Evolutionary conservation across 768 basidiomycete species (phyloP).

Genomic region (Suillus spraguei): DNA sequence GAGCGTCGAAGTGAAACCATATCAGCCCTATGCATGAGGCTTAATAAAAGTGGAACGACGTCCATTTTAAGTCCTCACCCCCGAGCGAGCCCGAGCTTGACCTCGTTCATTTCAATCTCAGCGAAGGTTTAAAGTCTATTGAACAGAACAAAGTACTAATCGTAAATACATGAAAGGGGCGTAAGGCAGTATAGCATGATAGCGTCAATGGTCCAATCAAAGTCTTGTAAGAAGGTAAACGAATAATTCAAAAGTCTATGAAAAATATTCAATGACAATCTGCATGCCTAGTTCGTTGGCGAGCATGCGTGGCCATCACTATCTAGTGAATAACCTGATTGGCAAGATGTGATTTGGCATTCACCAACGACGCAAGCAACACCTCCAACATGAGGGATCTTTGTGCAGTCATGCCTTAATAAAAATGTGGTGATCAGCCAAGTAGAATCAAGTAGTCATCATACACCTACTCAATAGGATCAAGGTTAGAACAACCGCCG

Average conservation of each 20-base stretch:
- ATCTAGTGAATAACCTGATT: conserved; percentile 23
- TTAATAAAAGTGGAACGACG: conserved; percentile 14
- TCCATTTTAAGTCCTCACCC: conserved; percentile 5
- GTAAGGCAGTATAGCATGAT: background rate
- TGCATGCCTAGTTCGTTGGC: conserved; percentile 4
- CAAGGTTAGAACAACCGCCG: conserved; percentile 32
- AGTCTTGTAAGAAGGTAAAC: background rate
- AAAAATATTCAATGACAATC: background rate
- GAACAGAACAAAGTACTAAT: background rate
- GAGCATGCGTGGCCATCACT: conserved; percentile 21
- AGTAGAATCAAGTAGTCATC: background rate
- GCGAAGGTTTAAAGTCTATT: background rate
- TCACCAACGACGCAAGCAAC: conserved; percentile 30
- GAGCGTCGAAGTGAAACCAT: background rate
- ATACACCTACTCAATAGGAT: conserved; percentile 16
- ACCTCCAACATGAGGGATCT: conserved; percentile 22
- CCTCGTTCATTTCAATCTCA: conserved; percentile 3
- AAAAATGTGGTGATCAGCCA: conserved; percentile 2
- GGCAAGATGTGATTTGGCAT: conserved; percentile 31
- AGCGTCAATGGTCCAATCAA: background rate
- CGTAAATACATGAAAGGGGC: background rate
- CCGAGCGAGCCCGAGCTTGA: conserved; percentile 1
- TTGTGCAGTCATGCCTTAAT: conserved; percentile 31
- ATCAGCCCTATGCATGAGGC: too few relatives aligned
- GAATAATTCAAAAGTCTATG: background rate